Percentiles rank a stretch among this genome's conserved stretches.
Evolutionary conservation across 192 early-diverging fungal species (phyloP).

Genomic region (Linnemannia elongata): DNA sequence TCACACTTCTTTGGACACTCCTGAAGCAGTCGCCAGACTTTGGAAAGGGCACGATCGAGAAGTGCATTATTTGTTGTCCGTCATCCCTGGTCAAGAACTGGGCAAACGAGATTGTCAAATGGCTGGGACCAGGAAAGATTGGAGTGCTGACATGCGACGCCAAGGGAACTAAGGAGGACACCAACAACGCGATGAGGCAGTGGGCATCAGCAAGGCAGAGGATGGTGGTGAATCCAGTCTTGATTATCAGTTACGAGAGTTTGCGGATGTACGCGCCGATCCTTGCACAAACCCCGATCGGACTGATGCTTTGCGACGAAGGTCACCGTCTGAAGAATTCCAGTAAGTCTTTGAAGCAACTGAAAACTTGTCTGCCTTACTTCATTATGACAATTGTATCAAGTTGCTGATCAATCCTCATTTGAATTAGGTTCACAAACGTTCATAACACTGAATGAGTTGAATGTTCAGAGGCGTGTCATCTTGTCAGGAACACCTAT

Average conservation of each 20-base stretch:
- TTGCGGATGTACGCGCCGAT: constrained; percentile 85
- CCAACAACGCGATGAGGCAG: constrained; percentile 77
- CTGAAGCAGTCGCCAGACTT: constrained; percentile 89
- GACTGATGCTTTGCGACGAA: constrained; percentile 96
- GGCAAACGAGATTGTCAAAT: constrained; percentile 97
- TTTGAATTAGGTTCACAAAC: constrained; percentile 74
- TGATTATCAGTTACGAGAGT: constrained; percentile 99
- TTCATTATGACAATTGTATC: not conserved
- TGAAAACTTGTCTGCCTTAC: not conserved
- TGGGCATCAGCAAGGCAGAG: constrained; percentile 90
- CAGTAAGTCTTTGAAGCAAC: constrained; percentile 37
- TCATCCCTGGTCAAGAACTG: constrained; percentile 97
- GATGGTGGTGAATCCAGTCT: constrained; percentile 87
- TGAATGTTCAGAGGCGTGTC: constrained; percentile 92
- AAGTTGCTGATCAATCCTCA: not conserved
- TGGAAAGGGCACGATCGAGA: constrained; percentile 95
- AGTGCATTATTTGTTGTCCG: constrained; percentile 97
- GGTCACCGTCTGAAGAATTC: constrained; percentile 96
- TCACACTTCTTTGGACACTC: constrained; percentile 97
- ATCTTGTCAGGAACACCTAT: constrained; percentile 97
- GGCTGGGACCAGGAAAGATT: constrained; percentile 90
- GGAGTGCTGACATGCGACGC: constrained; percentile 90
- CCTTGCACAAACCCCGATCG: constrained; percentile 86
- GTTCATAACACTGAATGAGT: constrained; percentile 82
- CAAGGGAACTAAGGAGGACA: constrained; percentile 90